Base-by-base conservation (phyloP, 2,329 filamentous ascomycete species). In the Colletotrichum endophyticum region DNA sequence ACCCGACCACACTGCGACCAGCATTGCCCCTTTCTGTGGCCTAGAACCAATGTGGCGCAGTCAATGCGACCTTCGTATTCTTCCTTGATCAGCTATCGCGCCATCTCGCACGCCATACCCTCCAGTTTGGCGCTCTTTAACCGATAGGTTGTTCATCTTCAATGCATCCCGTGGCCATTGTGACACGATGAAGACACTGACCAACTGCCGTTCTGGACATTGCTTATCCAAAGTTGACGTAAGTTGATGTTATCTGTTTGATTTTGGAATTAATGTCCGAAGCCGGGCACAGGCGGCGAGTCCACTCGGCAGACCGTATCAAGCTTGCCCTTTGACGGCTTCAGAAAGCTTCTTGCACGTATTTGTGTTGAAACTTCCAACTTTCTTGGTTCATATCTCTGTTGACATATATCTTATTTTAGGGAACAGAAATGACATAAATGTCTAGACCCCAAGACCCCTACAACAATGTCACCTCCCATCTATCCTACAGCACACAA, bases 151-250 rank as follows among this genome's bases (percentile, higher is more conserved):
- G 39, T n/a, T 1, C 6, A 49, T 49, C 19, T 49, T 49, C 9
- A n/a, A 12, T n/a, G 9, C 9, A 49, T 49, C 39, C 39, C 39
- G 2, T n/a, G 9, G 19, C 5, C 39, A 49, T n/a, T 2, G 39
- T 49, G 39, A 12, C 19, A n/a, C 9, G 39, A n/a, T 49, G 39
- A 6, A 44, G 39, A 44, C 39, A 9, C 9, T 44, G 36, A 11
- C 2, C 39, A 44, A n/a, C 0, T n/a, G 1, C 8, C 39, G 1
- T 44, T 44, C 39, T 49, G 2, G 6, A n/a, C 19, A 49, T 6
- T 12, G 0, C 0, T 12, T 12, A 44, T 0, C 5, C 9, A 44
- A 44, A 0, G 1, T 44, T n/a, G 9, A 44, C 9, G 1, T 2
- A 1, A 0, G 39, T 5, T 1, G 19, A 44, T 44, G 3, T 44